A percentile compares a stretch with the other conserved stretches of the same genome.
phyloP scores from a whole-genome alignment of 1,284 basidiomycete species.

The Athelia sp. region DNA sequence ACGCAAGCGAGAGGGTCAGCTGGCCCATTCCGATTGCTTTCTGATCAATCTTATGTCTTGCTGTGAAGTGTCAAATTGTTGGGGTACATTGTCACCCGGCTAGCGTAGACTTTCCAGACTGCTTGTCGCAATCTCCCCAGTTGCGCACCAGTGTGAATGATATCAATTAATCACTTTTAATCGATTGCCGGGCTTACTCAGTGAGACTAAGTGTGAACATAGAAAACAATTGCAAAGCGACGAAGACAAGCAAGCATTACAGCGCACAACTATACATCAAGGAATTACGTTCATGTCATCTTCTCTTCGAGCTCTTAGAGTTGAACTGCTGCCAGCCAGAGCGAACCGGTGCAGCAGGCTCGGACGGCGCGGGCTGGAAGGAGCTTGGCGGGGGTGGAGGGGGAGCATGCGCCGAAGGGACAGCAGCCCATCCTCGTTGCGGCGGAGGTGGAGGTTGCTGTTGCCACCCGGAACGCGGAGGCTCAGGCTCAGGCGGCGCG shows the following conservation, averaged over 20 bases:
- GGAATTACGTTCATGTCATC: slow-evolving; percentile 9
- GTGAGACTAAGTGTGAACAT: too few species aligned
- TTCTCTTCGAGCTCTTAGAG: slow-evolving; percentile 13
- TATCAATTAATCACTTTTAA: too few species aligned
- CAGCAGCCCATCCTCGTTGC: slow-evolving; percentile 4
- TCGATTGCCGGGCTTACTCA: too few species aligned
- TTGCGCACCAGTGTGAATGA: too few species aligned
- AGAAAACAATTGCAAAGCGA: slow-evolving; percentile 17
- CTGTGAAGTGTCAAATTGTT: too few species aligned
- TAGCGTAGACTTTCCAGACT: too few species aligned
- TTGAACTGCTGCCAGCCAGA: slow-evolving; percentile 56
- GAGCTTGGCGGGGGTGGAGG: slow-evolving; percentile 4
- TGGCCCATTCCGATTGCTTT: too few species aligned
- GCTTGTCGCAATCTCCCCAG: too few species aligned
- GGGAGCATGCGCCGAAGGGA: neutral
- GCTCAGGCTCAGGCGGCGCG: neutral
- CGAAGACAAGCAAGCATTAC: slow-evolving; percentile 4
- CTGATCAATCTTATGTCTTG: too few species aligned
- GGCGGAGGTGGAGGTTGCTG: slow-evolving; percentile 5
- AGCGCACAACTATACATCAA: neutral
- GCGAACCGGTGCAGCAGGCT: slow-evolving; percentile 19
- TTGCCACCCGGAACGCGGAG: neutral
- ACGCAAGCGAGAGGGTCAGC: too few species aligned
- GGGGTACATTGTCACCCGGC: too few species aligned
- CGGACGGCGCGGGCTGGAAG: slow-evolving; percentile 11